Percentiles rank a stretch among this genome's conserved stretches.
These are phyloP conservation scores for Exophiala bonariae DNA, from an alignment of 2,329 filamentous ascomycete species.

Conservation along the genomic window DNA sequence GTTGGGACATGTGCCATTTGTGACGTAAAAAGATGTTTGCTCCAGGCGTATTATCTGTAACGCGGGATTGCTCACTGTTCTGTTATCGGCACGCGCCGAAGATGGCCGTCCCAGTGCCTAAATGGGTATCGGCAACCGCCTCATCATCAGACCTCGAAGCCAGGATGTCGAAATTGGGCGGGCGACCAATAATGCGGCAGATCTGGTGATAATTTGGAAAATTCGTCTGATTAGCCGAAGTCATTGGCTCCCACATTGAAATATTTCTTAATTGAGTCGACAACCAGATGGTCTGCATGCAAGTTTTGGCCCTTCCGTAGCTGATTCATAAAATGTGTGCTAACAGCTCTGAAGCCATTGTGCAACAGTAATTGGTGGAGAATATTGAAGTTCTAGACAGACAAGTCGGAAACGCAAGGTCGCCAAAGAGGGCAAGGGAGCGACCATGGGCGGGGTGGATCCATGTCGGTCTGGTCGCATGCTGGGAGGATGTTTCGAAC, in stretches of 20 bases:
- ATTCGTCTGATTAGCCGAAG: constrained; percentile 3
- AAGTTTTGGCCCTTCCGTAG: neutral
- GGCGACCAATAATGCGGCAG: constrained; percentile 17
- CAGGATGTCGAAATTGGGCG: neutral
- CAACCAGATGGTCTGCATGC: neutral
- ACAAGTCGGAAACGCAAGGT: neutral
- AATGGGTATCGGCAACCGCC: neutral
- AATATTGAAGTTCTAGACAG: constrained; percentile 2
- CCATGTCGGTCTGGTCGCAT: constrained; percentile 18
- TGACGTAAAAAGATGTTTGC: constrained; percentile 24
- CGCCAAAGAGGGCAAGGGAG: constrained; percentile 5
- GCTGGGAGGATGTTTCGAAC: constrained; percentile 3
- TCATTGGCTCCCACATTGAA: constrained; percentile 12
- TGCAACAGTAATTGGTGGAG: constrained; percentile 12
- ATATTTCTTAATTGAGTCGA: constrained; percentile 8
- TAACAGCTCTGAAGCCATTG: constrained; percentile 7
- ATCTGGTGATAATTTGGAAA: constrained; percentile 11
- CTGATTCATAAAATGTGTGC: constrained; percentile 12
- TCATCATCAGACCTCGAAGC: constrained; percentile 1
- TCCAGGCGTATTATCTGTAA: constrained; percentile 16
- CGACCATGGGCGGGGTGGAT: constrained; percentile 24
- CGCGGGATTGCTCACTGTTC: constrained; percentile 2
- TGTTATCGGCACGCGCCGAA: constrained; percentile 19
- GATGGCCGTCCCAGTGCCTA: constrained; percentile 9
- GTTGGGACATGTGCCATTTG: constrained; percentile 8